Conservation (phyloP, 345 rosid genomes). For the Trapa bicornis region DNA sequence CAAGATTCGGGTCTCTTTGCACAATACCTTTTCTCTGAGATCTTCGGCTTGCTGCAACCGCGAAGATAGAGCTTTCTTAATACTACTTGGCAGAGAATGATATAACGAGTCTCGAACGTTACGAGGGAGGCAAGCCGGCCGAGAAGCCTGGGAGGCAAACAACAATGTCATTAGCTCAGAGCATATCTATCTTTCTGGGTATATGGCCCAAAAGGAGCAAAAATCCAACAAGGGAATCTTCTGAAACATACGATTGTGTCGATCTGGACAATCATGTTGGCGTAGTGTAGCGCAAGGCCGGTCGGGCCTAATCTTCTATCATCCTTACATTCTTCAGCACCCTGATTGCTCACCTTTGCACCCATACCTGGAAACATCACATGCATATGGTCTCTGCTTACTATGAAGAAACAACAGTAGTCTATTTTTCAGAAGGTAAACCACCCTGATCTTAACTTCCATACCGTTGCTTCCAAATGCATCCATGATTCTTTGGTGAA, state of each 20-base stretch:
- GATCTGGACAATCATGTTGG: conserved; percentile 61
- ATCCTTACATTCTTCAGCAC: conserved; percentile 7
- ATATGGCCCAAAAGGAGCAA: neutral
- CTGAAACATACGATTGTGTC: conserved; percentile 58
- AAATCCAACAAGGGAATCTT: neutral
- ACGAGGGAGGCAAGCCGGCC: conserved; percentile 58
- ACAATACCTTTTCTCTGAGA: neutral
- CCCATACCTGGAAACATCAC: conserved; percentile 14
- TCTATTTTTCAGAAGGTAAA: neutral
- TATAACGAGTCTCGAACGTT: conserved; percentile 59
- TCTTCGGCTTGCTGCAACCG: conserved; percentile 13
- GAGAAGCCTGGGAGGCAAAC: conserved; percentile 42
- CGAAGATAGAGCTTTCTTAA: conserved; percentile 54
- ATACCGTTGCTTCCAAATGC: conserved; percentile 65
- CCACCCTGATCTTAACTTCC: neutral
- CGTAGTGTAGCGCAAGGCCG: conserved; percentile 86
- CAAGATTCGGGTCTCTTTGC: neutral
- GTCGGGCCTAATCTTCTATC: conserved; percentile 57
- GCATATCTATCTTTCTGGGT: neutral
- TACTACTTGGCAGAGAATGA: conserved; percentile 44
- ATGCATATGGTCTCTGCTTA: neutral
- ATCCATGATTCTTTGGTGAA: conserved; percentile 50
- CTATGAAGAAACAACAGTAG: neutral
- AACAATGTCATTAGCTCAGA: neutral
- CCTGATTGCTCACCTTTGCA: conserved; percentile 11